Evolutionary conservation across 2,329 filamentous ascomycete genomes (phyloP).

Genomic region (Sclerotinia subarctica): DNA sequence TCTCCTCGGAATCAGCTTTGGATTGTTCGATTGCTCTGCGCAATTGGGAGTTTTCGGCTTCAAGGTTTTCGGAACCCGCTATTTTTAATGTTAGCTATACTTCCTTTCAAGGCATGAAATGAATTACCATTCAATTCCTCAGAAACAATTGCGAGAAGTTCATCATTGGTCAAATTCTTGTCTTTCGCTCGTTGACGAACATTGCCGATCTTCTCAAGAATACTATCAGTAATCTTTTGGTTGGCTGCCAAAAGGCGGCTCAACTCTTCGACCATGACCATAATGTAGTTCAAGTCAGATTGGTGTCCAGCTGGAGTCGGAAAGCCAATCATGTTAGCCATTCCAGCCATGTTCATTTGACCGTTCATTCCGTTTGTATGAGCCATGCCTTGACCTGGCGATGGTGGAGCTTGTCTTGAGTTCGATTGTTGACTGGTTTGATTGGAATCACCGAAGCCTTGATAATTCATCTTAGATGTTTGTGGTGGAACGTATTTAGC

Average conservation of each 20-base stretch:
- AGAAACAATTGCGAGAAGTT: slow-evolving; percentile 53
- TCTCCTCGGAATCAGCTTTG: slow-evolving; percentile 58
- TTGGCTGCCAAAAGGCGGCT: slow-evolving; percentile 43
- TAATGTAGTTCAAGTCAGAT: slow-evolving; percentile 66
- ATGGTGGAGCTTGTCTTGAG: slow-evolving; percentile 37
- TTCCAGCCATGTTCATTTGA: slow-evolving; percentile 43
- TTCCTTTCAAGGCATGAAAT: not conserved
- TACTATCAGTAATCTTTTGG: slow-evolving; percentile 60
- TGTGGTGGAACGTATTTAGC: not conserved
- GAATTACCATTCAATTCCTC: slow-evolving; percentile 55
- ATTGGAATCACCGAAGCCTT: slow-evolving; percentile 27
- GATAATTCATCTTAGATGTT: slow-evolving; percentile 17
- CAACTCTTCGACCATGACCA: slow-evolving; percentile 65
- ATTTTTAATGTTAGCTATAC: slow-evolving; percentile 21
- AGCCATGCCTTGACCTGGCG: slow-evolving; percentile 34
- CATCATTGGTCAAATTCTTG: slow-evolving; percentile 53
- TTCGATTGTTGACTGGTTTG: slow-evolving; percentile 26
- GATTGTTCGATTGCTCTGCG: slow-evolving; percentile 61
- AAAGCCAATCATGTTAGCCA: slow-evolving; percentile 38
- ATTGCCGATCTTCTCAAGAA: slow-evolving; percentile 59
- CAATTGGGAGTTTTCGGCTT: slow-evolving; percentile 58
- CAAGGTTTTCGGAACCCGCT: slow-evolving; percentile 48
- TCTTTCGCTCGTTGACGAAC: slow-evolving; percentile 53
- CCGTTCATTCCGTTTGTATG: slow-evolving; percentile 38
- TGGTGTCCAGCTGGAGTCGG: slow-evolving; percentile 66